Conservation (phyloP, 108 stramenopile species). For the Cyclotella distinguenda region DNA sequence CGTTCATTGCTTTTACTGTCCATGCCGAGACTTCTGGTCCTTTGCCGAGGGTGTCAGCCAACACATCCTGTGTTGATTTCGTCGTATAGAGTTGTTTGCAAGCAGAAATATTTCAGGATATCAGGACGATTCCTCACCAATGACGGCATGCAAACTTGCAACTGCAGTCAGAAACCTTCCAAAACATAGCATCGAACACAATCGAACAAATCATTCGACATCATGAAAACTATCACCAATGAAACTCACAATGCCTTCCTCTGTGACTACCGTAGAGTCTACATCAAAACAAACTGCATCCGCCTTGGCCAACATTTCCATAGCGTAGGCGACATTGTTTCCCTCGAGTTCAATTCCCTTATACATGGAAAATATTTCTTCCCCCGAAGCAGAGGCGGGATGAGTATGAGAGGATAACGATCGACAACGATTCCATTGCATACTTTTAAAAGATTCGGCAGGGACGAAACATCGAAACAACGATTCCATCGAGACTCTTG, state of each 20-base stretch:
- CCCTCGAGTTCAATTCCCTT: constrained; percentile 20
- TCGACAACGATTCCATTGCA: neutral
- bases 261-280: constrained; percentile 94
- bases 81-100: neutral
- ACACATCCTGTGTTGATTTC: constrained; percentile 63
- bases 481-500: neutral
- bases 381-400: neutral
- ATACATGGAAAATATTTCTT: constrained; percentile 2
- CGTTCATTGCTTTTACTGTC: constrained; percentile 96
- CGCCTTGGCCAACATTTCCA: constrained; percentile 70
- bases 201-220: neutral
- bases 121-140: too few relatives aligned
- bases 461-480: constrained; percentile 7
- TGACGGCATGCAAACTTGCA: too few relatives aligned
- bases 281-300: constrained; percentile 98
- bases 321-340: constrained; percentile 58
- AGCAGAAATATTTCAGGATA: too few relatives aligned
- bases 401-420: neutral
- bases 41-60: constrained; percentile 93
- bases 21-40: constrained; percentile 89
- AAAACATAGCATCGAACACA: too few relatives aligned
- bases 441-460: neutral
- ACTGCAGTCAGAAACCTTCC: too few relatives aligned
- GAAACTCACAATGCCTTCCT: constrained; percentile 87
- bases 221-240: neutral